These are phyloP conservation scores for Gaeumannomyces sp. DNA, from an alignment of 2,329 filamentous ascomycete genomes.

Conservation along the genomic window DNA sequence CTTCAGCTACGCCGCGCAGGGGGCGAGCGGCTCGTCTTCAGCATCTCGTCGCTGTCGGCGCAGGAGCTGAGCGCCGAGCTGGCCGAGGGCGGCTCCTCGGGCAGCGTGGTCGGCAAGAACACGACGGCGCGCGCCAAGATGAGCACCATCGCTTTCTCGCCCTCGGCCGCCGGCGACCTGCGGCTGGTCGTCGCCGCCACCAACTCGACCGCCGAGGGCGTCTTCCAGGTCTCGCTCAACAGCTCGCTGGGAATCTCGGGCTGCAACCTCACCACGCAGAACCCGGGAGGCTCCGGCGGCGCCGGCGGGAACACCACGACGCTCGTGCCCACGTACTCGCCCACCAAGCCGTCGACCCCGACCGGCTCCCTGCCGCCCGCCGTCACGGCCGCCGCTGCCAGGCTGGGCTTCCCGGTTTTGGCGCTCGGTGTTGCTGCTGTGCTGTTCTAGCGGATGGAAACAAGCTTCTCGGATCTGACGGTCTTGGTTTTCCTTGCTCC, in stretches of 20 bases:
- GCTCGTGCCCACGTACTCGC: not conserved
- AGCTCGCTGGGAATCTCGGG: conserved; percentile 16
- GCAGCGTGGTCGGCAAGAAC: conserved; percentile 12
- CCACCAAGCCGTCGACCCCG: conserved; percentile 1
- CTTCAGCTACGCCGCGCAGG: conserved; percentile 14
- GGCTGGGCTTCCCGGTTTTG: not conserved
- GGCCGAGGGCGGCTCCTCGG: conserved; percentile 10
- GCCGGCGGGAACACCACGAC: not conserved
- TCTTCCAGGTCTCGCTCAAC: conserved; percentile 16
- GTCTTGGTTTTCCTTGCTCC: not conserved
- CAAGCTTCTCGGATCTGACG: not conserved
- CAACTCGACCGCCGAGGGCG: conserved; percentile 13
- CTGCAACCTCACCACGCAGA: conserved; percentile 13
- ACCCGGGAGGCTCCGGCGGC: not conserved
- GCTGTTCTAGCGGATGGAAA: not conserved
- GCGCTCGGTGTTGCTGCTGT: not conserved
- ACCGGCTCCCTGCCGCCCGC: not conserved
- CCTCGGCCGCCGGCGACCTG: conserved; percentile 8
- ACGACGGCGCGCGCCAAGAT: conserved; percentile 8
- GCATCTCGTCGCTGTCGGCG: conserved; percentile 12
- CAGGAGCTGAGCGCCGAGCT: conserved; percentile 14
- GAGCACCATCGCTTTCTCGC: conserved; percentile 8
- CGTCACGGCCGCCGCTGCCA: conserved; percentile 1
- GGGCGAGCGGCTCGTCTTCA: conserved; percentile 14
- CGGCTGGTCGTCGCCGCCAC: conserved; percentile 12